These are phyloP conservation scores for Asclepias syriaca DNA, from an alignment of 257 asterid species.

Conservation along the genomic window DNA sequence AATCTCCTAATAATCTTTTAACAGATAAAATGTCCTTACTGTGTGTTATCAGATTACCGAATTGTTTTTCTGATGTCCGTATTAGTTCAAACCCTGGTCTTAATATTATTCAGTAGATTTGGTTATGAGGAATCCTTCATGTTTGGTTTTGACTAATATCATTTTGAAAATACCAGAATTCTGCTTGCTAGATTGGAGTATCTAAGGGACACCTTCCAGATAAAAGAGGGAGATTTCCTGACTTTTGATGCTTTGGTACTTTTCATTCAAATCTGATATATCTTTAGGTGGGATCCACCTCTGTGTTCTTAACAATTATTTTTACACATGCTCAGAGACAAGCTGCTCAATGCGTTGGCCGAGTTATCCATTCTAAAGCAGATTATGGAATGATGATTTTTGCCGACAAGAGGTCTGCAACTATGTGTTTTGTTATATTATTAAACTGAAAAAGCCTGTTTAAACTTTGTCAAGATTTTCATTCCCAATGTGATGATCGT, in stretches of 20 bases:
- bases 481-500: background rate
- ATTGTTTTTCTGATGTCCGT: background rate
- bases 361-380: slow-evolving; percentile 96
- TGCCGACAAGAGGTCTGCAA: slow-evolving; percentile 87
- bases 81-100: background rate
- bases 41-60: background rate
- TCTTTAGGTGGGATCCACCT: background rate
- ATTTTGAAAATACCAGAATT: slow-evolving; percentile 52
- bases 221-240: slow-evolving; percentile 91
- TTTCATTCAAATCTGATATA: slow-evolving; percentile 5
- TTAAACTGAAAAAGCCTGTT: background rate
- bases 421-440: background rate
- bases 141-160: slow-evolving; percentile 1
- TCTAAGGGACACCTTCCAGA: slow-evolving; percentile 90
- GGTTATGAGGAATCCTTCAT: background rate
- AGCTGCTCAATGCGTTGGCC: slow-evolving; percentile 99
- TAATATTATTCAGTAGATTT: background rate
- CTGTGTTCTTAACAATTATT: background rate
- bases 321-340: slow-evolving; percentile 55
- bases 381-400: slow-evolving; percentile 99
- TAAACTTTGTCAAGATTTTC: background rate
- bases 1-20: background rate
- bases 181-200: slow-evolving; percentile 91
- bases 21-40: background rate
- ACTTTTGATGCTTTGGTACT: slow-evolving; percentile 96